These are phyloP conservation scores for Termitomyces eurrhizus DNA, from an alignment of 768 basidiomycete species.

Conservation along the genomic window DNA sequence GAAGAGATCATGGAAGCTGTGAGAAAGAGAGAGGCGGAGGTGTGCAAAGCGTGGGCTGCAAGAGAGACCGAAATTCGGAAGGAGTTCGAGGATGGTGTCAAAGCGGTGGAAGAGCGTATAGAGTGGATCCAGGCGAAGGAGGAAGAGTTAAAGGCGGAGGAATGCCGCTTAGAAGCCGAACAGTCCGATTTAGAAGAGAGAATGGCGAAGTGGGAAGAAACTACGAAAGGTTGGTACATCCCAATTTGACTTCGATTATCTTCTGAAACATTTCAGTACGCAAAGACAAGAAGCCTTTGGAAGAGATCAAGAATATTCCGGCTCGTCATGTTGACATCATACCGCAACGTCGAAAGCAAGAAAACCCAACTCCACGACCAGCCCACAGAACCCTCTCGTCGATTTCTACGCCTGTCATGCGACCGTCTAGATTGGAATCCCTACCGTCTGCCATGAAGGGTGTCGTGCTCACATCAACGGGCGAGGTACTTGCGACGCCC, in stretches of 20 bases:
- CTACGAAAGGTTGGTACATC: slow-evolving; percentile 20
- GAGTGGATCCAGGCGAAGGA: slow-evolving; percentile 49
- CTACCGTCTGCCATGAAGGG: slow-evolving; percentile 67
- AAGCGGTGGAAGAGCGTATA: slow-evolving; percentile 47
- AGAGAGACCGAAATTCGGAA: slow-evolving; percentile 47
- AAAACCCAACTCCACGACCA: slow-evolving; percentile 23
- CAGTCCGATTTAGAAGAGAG: slow-evolving; percentile 49
- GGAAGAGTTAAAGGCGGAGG: slow-evolving; percentile 50
- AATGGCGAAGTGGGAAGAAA: slow-evolving; percentile 39
- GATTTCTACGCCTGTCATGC: slow-evolving; percentile 53
- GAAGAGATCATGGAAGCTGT: slow-evolving; percentile 72
- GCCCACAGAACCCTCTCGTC: slow-evolving; percentile 19
- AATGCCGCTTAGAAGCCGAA: slow-evolving; percentile 41
- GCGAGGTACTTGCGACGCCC: slow-evolving; percentile 70
- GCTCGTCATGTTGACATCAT: slow-evolving; percentile 26
- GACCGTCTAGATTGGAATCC: slow-evolving; percentile 29
- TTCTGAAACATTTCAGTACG: slow-evolving; percentile 26
- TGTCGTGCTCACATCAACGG: slow-evolving; percentile 75
- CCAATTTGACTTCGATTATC: not conserved
- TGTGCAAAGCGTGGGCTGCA: slow-evolving; percentile 53
- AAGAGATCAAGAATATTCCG: slow-evolving; percentile 73
- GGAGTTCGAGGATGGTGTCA: slow-evolving; percentile 45
- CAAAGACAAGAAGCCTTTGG: slow-evolving; percentile 57
- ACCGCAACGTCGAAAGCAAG: slow-evolving; percentile 23
- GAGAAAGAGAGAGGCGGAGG: slow-evolving; percentile 56